phyloP scores from a whole-genome alignment of 2,329 filamentous ascomycete genomes.

The Xylariaceae sp. region DNA sequence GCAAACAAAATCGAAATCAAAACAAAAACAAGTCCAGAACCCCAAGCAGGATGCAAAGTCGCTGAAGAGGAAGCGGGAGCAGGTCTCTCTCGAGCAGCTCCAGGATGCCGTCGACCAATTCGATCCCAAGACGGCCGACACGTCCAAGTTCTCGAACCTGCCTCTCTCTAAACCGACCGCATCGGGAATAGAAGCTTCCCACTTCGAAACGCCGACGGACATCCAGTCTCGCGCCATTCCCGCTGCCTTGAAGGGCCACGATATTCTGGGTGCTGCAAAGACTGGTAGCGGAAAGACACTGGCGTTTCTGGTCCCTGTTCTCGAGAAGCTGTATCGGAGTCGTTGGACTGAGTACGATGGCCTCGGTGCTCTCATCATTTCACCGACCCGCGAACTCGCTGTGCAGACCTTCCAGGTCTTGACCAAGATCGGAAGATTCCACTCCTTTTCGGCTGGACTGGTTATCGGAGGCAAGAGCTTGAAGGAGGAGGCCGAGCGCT shows the following conservation, averaged over 20 bases:
- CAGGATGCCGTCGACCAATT: conserved; percentile 39
- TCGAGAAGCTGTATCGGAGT: conserved; percentile 85
- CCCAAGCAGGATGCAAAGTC: conserved; percentile 30
- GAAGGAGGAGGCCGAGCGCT: conserved; percentile 76
- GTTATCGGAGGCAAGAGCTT: conserved; percentile 91
- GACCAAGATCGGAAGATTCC: conserved; percentile 80
- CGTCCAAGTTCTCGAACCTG: conserved; percentile 72
- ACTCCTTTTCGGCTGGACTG: conserved; percentile 85
- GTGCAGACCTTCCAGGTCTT: conserved; percentile 96
- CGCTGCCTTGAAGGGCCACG: conserved; percentile 60
- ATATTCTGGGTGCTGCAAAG: conserved; percentile 91
- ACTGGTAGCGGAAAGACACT: conserved; percentile 94
- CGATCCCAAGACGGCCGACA: conserved; percentile 53
- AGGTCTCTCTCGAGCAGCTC: conserved; percentile 38
- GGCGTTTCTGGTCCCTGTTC: conserved; percentile 83
- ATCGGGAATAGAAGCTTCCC: conserved; percentile 73
- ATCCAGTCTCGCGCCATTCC: conserved; percentile 89
- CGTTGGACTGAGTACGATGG: conserved; percentile 91
- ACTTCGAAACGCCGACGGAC: conserved; percentile 87
- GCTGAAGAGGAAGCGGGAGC: conserved; percentile 39
- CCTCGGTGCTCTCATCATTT: conserved; percentile 85
- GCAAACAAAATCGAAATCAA: conserved; percentile 3
- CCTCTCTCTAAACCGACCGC: conserved; percentile 79
- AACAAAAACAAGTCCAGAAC: conserved; percentile 23
- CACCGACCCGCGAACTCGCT: conserved; percentile 84